A percentile compares a stretch with the other conserved stretches of the same genome.
Evolutionary conservation across 139 green algal genomes (phyloP).

Genomic region (Pleodorina starrii): DNA sequence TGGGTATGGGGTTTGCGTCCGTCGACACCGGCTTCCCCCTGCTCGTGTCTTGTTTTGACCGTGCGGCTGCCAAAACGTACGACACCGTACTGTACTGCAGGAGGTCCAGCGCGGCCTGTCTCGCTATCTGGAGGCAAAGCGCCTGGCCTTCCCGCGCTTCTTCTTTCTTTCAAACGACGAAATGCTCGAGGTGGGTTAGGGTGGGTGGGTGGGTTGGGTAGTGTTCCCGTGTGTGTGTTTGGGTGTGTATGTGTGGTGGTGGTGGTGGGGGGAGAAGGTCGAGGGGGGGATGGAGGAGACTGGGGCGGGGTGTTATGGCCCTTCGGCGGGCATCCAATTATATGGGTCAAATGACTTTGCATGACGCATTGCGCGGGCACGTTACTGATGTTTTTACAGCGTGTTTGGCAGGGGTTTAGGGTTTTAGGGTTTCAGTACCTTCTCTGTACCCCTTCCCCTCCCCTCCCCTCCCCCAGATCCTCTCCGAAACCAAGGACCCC

Average conservation of each 20-base stretch:
- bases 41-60: too few species aligned
- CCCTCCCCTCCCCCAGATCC: slow-evolving; percentile 65
- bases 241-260: neutral
- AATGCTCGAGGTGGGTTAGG: slow-evolving; percentile 69
- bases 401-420: too few species aligned
- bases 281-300: neutral
- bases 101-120: slow-evolving; percentile 75
- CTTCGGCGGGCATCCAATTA: too few species aligned
- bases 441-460: too few species aligned
- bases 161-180: slow-evolving; percentile 91
- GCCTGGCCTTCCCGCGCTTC: slow-evolving; percentile 83
- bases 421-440: too few species aligned
- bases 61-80: too few species aligned
- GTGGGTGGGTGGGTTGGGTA: neutral
- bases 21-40: too few species aligned
- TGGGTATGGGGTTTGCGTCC: too few species aligned
- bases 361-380: too few species aligned
- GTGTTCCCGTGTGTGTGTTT: neutral
- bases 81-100: neutral
- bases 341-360: too few species aligned
- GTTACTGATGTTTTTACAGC: too few species aligned
- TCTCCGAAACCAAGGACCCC: slow-evolving; percentile 82
- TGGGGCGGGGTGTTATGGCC: neutral
- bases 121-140: slow-evolving; percentile 82
- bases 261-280: neutral